These are phyloP conservation scores for Colletotrichum sp. DNA, from an alignment of 2,329 filamentous ascomycete species.

Conservation along the genomic window DNA sequence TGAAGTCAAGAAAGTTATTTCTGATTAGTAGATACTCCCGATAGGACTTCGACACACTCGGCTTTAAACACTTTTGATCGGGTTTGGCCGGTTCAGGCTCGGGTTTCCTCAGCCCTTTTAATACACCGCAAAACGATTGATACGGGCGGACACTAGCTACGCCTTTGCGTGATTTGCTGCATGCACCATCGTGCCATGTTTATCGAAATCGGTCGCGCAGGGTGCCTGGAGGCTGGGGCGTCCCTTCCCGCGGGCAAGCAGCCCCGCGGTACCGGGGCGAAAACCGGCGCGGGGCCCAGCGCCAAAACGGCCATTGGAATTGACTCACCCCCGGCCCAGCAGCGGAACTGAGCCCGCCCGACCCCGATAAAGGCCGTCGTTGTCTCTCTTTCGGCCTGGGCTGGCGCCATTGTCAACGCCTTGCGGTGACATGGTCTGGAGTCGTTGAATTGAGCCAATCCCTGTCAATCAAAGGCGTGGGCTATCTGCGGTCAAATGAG, in stretches of 20 bases:
- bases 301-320: background rate
- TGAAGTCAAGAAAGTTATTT: background rate
- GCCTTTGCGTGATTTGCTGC: background rate
- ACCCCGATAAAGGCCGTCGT: background rate
- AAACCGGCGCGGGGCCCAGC: constrained; percentile 17
- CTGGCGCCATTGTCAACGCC: background rate
- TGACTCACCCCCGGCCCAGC: background rate
- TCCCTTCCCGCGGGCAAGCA: constrained; percentile 14
- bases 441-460: background rate
- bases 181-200: background rate
- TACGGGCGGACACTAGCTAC: background rate
- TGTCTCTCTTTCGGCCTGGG: background rate
- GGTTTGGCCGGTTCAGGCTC: background rate
- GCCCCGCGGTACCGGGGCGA: constrained; percentile 8
- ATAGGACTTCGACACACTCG: background rate
- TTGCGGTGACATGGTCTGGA: background rate
- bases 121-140: background rate
- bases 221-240: background rate
- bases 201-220: background rate
- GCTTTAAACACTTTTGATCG: background rate
- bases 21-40: background rate
- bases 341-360: background rate
- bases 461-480: background rate
- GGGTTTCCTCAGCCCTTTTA: background rate
- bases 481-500: background rate